Base-by-base conservation (phyloP, 257 asterid species). In the Petrea volubilis region DNA sequence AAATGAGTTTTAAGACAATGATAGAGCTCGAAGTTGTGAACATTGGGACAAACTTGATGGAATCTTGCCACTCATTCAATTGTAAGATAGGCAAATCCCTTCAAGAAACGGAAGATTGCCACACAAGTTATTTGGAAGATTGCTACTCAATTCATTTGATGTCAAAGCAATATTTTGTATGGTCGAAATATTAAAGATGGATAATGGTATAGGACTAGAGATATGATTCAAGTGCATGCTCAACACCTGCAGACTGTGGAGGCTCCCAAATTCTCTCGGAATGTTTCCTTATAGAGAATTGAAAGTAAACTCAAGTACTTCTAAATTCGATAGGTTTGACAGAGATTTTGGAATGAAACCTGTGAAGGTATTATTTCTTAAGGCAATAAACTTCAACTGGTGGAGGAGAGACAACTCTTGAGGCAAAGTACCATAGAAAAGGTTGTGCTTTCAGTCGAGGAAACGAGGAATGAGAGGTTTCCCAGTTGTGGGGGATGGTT, bases 221-320 rank as follows among this genome's bases (percentile, higher is more conserved):
- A 80, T 57, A 2, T 66, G 51, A 28, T 80, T 76, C 17, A 44
- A 12, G 0, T 51, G 8, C 6, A 80, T 52, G n/a, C 50, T 52
- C 74, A 80, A 41, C 1, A 29, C 46, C 18, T 57, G 47, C 20
- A 80, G 66, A 36, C 51, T 23, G 7, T 62, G 74, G 31, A 80
- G 52, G 53, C 57, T 29, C 25, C 71, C 58, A 15, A 44, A 31
- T 64, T 61, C 27, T 0, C 50, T 14, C 20, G 84, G 76, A 27
- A 73, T 24, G 11, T 21, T 27, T 49, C 79, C 79, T 6, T 40
- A 24, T 63, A 80, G 29, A 62, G 64, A 72, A 57, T 80, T 80
- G 15, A 18, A 33, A 50, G 47, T 50, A 23, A 77, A 18, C 64
- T 73, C 64, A 62, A 71, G 31, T 0, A 7, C 2, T 15, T 60